Base-by-base conservation (phyloP, 257 asterid species). In the Verbascum thapsus region DNA sequence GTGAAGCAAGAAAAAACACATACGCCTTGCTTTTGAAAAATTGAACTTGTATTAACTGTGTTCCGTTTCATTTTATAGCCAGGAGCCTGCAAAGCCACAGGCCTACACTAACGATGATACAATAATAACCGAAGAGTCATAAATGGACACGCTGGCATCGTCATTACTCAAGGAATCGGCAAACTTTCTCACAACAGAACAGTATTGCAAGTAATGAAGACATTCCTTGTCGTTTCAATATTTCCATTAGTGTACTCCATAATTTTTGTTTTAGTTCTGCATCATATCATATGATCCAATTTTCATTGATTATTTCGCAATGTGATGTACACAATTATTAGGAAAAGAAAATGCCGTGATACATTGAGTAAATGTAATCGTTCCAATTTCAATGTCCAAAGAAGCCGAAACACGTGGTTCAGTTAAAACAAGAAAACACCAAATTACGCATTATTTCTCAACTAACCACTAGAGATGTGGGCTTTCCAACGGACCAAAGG, bases 401-500 rank as follows among this genome's bases (percentile, higher is more conserved):
- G 26, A 10, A 37, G 48, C 68, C 13, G 22, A 66, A 54, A 26
- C 76, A 47, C 49, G 32, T 56, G 67, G 45, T 53, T 43, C 53
- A 26, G 35, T 17, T 45, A 12, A 18, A 18, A 51, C 20, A 42
- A 22, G 22, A 34, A 20, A 52, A 34, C 8, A 37, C 37, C 39
- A 19, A 61, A 16, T 20, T 20, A 50, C 37, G 7, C 30, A 56
- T 11, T 64, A 62, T 20, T 20, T 51, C 41, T 47, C 23, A 44
- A 82, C 99, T 76, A 53, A 94, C 99, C 86, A 64, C 58, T 16
- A 83, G 67, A 51, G 95, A 79, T 19, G 95, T 83, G 39, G 99
- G 96, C 75, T 87, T 84, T 69, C 98, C 99, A 51, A 87, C 85
- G 7, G 92, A 84, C 99, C 99, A 94, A 56, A 94, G 95, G 74